Evolutionary conservation across 78 protist genomes (phyloP).

Genomic region (Dictyostelium discoideum): dicty_2.7 NC_007088.5:2725501-2726000

Average conservation of each 20-base stretch:
- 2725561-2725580: constrained; percentile 71
- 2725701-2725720: background rate
- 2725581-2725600: constrained; percentile 42
- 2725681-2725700: background rate
- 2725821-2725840: background rate
- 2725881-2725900: constrained; percentile 57
- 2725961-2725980: constrained; percentile 35
- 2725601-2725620: background rate
- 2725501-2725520: constrained; percentile 52
- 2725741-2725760: too few relatives aligned
- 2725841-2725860: background rate
- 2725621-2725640: background rate
- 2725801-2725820: background rate
- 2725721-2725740: background rate
- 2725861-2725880: background rate
- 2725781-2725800: background rate
- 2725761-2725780: background rate
- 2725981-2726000: constrained; percentile 68
- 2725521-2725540: constrained; percentile 70
- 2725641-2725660: background rate
- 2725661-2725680: too few relatives aligned
- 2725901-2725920: constrained; percentile 65
- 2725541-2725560: constrained; percentile 2
- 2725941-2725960: constrained; percentile 53
- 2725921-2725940: constrained; percentile 17